Conservation (phyloP, 306 rosid genomes). For the Trifolium fragiferum region DNA sequence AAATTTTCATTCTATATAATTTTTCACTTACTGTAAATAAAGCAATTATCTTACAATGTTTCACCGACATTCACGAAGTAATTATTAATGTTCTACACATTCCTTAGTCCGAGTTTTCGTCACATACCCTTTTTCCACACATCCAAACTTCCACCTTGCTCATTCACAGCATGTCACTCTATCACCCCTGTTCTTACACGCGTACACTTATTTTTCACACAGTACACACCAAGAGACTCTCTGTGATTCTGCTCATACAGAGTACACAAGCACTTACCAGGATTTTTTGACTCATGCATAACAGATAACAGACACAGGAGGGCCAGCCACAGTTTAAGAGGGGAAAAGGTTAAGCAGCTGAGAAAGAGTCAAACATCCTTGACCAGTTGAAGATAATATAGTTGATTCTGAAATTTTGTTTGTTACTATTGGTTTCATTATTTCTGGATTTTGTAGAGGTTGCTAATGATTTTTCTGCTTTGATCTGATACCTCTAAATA, state of each 20-base stretch:
- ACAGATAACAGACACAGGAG: not conserved
- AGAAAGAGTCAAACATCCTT: not conserved
- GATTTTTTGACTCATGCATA: not conserved
- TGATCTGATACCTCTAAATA: not conserved
- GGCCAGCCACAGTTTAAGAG: not conserved
- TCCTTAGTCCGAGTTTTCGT: not conserved
- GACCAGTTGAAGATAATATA: constrained; percentile 11
- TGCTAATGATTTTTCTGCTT: not conserved
- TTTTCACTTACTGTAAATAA: not conserved
- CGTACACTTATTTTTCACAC: not conserved
- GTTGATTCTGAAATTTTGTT: constrained; percentile 19
- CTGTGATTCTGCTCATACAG: not conserved
- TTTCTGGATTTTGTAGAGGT: constrained; percentile 11
- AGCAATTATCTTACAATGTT: not conserved
- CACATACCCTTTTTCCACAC: not conserved
- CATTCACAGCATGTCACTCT: not conserved
- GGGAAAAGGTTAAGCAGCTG: not conserved
- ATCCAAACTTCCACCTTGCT: not conserved
- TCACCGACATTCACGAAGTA: not conserved
- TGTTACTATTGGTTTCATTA: constrained; percentile 5
- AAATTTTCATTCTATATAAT: not conserved
- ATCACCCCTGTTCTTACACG: not conserved
- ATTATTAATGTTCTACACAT: not conserved
- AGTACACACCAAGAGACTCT: not conserved
- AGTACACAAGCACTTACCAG: not conserved